phyloP scores from a whole-genome alignment of 2,329 filamentous ascomycete species.

The Pseudogymnoascus pannorum region DNA sequence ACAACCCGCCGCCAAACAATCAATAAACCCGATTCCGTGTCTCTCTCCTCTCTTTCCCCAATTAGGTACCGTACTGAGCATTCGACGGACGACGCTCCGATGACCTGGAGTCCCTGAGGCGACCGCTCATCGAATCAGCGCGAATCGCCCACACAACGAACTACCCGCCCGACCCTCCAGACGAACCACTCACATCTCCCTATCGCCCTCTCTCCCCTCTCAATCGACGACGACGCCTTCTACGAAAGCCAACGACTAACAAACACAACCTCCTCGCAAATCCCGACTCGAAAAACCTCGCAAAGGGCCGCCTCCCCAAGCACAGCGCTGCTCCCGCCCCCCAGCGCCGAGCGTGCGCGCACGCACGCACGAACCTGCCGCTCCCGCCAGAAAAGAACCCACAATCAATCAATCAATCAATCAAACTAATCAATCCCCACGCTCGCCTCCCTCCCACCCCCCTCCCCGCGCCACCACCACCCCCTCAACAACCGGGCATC shows the following conservation, averaged over 20 bases:
- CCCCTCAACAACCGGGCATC: conserved; percentile 23
- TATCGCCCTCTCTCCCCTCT: neutral
- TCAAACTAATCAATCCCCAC: too few species aligned
- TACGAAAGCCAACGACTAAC: neutral
- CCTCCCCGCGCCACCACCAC: conserved; percentile 18
- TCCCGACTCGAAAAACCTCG: neutral
- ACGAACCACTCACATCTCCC: neutral
- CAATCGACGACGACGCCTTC: neutral
- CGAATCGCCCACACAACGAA: neutral
- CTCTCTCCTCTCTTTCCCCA: neutral
- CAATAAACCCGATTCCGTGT: neutral
- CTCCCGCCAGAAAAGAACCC: neutral
- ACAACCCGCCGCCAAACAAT: neutral
- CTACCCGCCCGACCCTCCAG: neutral
- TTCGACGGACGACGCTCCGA: neutral
- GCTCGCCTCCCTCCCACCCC: conserved; percentile 16
- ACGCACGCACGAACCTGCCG: neutral
- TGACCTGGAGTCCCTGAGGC: neutral
- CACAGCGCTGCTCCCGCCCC: neutral
- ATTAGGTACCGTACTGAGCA: neutral
- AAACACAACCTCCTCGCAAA: neutral
- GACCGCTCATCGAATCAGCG: conserved; percentile 1
- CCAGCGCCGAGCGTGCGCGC: neutral
- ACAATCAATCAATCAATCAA: neutral
- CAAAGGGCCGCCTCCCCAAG: neutral